Evolutionary conservation across 192 early-diverging fungal genomes (phyloP), one percentile per base, ranked within the genome.

Genomic region (Backusella westeae): DNA sequence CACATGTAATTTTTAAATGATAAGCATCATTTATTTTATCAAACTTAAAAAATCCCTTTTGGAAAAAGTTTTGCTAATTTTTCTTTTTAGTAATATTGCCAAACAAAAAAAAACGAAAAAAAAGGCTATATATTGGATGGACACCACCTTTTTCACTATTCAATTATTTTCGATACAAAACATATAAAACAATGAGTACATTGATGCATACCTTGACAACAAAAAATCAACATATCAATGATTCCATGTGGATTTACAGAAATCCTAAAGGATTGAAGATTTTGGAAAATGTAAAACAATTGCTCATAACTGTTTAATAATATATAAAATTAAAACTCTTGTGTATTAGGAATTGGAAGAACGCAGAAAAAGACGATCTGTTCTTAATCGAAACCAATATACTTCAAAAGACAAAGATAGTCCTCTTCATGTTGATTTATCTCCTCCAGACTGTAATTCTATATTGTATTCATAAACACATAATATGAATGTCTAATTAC

Each of bases 261-360:
- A 71, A 71, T 44, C 44, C 70, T 41, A 41, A 71, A 49, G 70
- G 70, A 26, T 71, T 71, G 42, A 41, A 71, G 7, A 41, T 49
- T 19, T 49, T 71, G 29, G 42, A 71, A 21, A 44, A 71, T 26
- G 70, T 71, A 71, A 32, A 44, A 3, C 17, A 14, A 7, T 29
- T 32, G 12, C 1, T 17, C 41, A 29, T 15, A 10, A 71, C 4
- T 26, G 6, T 1, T 34, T 21, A 39, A 44, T 42, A 44, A 71
- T 7, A 44, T 29, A 17, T 3, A 21, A 39, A 69, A 36, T 38
- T 69, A 69, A 69, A 19, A 2, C 14, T 21, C 41, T 69, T 36
- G 8, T 69, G 19, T 41, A 6, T 10, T 46, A 71, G 70, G 70
- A 71, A 32, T 12, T 71, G 17, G 39, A 71, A 26, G 23, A 71